Conservation (phyloP, 768 basidiomycete genomes). For the Lactarius deliciosus region DNA sequence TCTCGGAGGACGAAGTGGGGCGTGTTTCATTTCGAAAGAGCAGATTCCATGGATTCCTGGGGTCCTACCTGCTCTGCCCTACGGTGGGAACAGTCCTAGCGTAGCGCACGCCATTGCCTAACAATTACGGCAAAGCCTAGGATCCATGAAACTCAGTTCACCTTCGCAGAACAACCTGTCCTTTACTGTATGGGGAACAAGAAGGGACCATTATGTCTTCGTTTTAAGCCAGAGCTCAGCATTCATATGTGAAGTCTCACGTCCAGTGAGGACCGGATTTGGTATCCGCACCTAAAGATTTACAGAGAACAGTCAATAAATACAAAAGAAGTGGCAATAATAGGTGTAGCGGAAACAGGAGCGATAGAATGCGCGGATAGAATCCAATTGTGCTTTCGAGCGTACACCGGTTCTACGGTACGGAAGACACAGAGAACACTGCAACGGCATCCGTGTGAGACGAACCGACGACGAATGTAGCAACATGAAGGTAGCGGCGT, state of each 20-base stretch:
- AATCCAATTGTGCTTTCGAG: neutral
- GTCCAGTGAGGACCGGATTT: neutral
- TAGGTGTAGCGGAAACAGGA: neutral
- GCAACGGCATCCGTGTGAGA: neutral
- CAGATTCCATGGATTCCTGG: neutral
- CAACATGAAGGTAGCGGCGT: neutral
- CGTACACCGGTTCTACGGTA: neutral
- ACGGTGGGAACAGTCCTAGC: neutral
- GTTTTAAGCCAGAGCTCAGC: neutral
- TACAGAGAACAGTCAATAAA: neutral
- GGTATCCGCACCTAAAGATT: neutral
- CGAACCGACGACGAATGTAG: neutral
- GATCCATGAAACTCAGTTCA: neutral
- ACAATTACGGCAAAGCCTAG: neutral
- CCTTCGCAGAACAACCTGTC: neutral
- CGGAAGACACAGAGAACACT: neutral
- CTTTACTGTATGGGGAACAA: slow-evolving; percentile 2
- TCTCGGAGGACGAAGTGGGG: slow-evolving; percentile 10
- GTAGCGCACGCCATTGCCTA: neutral
- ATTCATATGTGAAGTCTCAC: neutral
- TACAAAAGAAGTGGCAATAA: neutral
- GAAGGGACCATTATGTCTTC: neutral
- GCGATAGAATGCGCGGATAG: neutral
- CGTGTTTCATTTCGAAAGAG: neutral
- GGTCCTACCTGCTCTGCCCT: neutral